Conservation (phyloP, 2,329 filamentous ascomycete genomes). For the Nigrospora sphaerica region DNA sequence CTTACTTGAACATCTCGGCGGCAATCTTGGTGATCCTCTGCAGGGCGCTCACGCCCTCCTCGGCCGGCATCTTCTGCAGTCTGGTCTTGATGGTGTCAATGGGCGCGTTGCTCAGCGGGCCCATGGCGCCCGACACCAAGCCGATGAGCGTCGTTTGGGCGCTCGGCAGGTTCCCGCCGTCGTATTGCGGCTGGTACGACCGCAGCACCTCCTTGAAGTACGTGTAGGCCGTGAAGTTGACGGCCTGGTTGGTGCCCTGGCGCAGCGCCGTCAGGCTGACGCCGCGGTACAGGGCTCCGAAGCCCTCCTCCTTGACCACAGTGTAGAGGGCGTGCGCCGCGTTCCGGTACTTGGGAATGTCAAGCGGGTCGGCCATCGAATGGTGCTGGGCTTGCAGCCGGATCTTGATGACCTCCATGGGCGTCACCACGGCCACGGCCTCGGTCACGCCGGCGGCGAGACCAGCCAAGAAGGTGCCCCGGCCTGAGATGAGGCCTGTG, state of each 20-base stretch:
- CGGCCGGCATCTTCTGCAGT: conserved; percentile 81
- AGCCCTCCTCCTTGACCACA: conserved; percentile 84
- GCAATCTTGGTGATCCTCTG: conserved; percentile 73
- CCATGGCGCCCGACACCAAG: conserved; percentile 87
- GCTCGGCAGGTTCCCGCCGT: conserved; percentile 58
- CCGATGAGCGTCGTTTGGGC: conserved; percentile 92
- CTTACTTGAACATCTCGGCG: conserved; percentile 73
- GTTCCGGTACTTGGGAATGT: conserved; percentile 95
- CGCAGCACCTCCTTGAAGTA: conserved; percentile 81
- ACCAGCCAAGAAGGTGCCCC: conserved; percentile 65
- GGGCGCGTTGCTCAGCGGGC: conserved; percentile 90
- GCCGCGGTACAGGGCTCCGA: conserved; percentile 83
- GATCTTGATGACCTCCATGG: conserved; percentile 99
- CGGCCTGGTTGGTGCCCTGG: conserved; percentile 95
- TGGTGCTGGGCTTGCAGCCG: conserved; percentile 96
- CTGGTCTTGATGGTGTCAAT: conserved; percentile 99
- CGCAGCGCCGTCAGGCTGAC: conserved; percentile 88
- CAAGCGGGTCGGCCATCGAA: conserved; percentile 93
- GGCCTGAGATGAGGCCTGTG: conserved; percentile 61
- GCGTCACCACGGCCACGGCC: conserved; percentile 91
- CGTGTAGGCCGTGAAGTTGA: conserved; percentile 97
- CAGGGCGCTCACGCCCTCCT: conserved; percentile 73
- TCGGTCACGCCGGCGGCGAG: conserved; percentile 91
- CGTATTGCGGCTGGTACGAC: conserved; percentile 62
- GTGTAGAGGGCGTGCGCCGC: conserved; percentile 79